Evolutionary conservation across 345 rosid species (phyloP).

Genomic region (Populus euphratica): DNA sequence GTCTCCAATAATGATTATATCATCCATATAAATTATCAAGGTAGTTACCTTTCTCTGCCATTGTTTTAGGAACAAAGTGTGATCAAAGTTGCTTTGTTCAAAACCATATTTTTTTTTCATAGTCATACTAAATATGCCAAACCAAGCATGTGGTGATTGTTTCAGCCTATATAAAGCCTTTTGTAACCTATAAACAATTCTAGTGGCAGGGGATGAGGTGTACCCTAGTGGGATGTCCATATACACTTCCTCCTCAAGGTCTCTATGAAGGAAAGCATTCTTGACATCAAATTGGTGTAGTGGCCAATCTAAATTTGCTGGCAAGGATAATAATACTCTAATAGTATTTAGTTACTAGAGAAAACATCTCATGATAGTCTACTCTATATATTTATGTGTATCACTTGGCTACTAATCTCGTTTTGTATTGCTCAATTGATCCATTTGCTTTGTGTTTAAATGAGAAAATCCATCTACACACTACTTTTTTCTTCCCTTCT

Average conservation of each 20-base stretch:
- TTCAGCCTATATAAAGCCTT: too few species aligned
- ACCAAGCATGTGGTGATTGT: background rate
- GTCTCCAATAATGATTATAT: background rate
- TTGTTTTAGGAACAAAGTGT: background rate
- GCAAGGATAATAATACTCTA: background rate
- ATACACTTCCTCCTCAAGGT: background rate
- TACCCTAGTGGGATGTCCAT: background rate
- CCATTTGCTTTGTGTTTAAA: background rate
- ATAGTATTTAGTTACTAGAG: background rate
- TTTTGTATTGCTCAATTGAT: background rate
- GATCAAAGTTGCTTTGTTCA: background rate
- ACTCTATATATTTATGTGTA: background rate
- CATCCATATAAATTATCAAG: background rate
- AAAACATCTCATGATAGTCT: background rate
- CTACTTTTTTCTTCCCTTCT: background rate
- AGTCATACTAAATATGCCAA: background rate
- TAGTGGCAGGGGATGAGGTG: fast-evolving
- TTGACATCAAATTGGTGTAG: background rate
- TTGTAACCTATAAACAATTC: too few species aligned
- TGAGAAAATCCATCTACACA: background rate
- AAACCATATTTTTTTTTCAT: background rate
- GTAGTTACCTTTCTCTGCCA: background rate
- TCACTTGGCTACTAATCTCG: background rate
- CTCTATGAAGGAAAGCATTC: background rate
- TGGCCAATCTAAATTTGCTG: background rate